Percentiles rank a stretch among this genome's conserved stretches.
phyloP scores from a whole-genome alignment of 345 rosid genomes.

The Ailanthus altissimus region DNA sequence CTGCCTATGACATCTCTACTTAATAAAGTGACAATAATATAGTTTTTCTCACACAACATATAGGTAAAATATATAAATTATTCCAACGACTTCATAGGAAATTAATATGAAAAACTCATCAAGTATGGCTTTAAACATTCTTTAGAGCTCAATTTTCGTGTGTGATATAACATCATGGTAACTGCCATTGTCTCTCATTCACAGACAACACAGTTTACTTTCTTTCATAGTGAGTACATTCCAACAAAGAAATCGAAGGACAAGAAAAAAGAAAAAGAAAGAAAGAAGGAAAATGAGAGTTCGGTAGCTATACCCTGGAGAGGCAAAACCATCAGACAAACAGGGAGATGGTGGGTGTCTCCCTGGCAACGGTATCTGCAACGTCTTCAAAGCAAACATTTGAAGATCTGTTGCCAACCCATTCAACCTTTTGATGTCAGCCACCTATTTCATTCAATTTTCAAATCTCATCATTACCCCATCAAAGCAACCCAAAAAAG shows the following conservation, averaged over 20 bases:
- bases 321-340: conserved; percentile 33
- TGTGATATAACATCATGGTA: not conserved
- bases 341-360: conserved; percentile 57
- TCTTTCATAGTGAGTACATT: not conserved
- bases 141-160: not conserved
- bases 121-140: not conserved
- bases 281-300: not conserved
- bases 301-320: conserved; percentile 32
- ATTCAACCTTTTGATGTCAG: conserved; percentile 60
- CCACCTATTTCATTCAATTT: conserved; percentile 38
- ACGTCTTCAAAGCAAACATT: conserved; percentile 62
- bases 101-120: not conserved
- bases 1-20: not conserved
- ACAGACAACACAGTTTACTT: not conserved
- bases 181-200: not conserved
- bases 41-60: not conserved
- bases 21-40: not conserved
- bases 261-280: not conserved
- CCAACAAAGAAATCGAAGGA: not conserved
- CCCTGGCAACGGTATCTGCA: conserved; percentile 64
- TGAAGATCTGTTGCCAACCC: conserved; percentile 76
- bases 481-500: not conserved
- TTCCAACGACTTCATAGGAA: not conserved
- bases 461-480: not conserved
- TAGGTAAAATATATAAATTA: too few species aligned